Percentiles rank a stretch among this genome's conserved stretches.
Evolutionary conservation across 805 yeast genomes (phyloP).

Genomic region (Saccharomycodes ludwigii): DNA sequence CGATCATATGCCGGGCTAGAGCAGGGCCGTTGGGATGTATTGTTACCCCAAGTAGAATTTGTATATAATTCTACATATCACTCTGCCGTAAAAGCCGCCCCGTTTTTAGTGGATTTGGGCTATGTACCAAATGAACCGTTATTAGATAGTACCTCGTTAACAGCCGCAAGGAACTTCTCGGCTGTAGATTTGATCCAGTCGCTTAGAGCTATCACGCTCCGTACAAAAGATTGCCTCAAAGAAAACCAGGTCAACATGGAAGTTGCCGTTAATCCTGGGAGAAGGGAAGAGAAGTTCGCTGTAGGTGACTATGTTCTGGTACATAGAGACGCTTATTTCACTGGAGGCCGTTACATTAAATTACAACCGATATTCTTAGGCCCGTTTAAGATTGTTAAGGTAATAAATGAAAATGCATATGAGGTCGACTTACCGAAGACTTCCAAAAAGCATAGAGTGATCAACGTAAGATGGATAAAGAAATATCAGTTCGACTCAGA

Average conservation of each 20-base stretch:
- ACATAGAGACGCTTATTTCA: conserved; percentile 4
- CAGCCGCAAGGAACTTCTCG: background rate
- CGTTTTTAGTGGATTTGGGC: conserved; percentile 7
- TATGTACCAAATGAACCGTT: conserved; percentile 7
- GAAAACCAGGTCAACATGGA: conserved; percentile 3
- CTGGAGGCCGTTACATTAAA: conserved; percentile 1
- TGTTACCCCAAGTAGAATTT: conserved; percentile 5
- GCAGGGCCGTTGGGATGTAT: conserved; percentile 3
- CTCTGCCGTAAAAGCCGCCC: background rate
- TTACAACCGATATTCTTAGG: conserved; percentile 2
- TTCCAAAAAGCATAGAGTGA: conserved; percentile 3
- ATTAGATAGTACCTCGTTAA: background rate
- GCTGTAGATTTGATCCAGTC: conserved; percentile 2
- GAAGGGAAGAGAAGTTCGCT: background rate
- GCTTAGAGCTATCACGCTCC: conserved; percentile 1
- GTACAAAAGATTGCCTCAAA: conserved; percentile 1
- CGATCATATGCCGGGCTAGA: background rate
- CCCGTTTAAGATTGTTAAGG: conserved; percentile 1
- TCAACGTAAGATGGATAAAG: conserved; percentile 3
- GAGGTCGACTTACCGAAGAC: conserved; percentile 6
- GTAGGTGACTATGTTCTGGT: conserved; percentile 4
- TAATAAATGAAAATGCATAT: conserved; percentile 1
- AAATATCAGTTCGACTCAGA: background rate
- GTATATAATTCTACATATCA: conserved; percentile 5
- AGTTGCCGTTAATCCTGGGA: conserved; percentile 1